Base-by-base conservation (phyloP, 179 eudicot species). In the Beta macrorhiza region DNA sequence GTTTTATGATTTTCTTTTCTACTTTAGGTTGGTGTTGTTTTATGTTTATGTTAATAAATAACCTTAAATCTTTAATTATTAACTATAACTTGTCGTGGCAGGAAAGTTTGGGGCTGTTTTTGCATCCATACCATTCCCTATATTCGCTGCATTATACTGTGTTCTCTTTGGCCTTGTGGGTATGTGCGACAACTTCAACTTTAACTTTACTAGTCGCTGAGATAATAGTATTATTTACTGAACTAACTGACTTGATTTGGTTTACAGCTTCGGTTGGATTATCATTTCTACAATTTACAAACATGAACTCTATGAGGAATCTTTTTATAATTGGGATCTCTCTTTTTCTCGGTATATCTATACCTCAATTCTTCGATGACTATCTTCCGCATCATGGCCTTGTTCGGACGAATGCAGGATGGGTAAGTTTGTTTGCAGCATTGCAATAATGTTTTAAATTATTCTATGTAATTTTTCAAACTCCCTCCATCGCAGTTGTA, bases 71-170 rank as follows among this genome's bases (percentile, higher is more conserved):
- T 52, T 32, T 68, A 65, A 52, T 57, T 76, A 37, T 56, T 3
- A 56, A 37, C 12, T 17, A 13, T 44, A 5, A 14, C 19, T 52
- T 62, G 59, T 64, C 65, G 32, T 77, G 90, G 91, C 97, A 96
- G 99, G 99, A 76, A 96, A 96, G 90, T 96, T 96, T 80, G 99
- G 99, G 74, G 99, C 99, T 55, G 93, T 96, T 77, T 96, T 96
- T 85, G 99, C 99, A 71, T 96, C 99, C 13, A 96, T 96, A 82
- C 99, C 99, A 8, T 91, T 94, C 82, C 93, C 99, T 53, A 96
- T 96, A 83, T 96, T 86, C 64, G 94, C 97, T 14, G 99, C 97
- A n/a, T 61, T 90, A 44, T 96, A 96, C 78, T 96, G 99, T 78
- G 84, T 96, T 81, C 95, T 96, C 42, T 96, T 94, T 79, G 98